These are phyloP conservation scores for Trichoderma endophyticum DNA, from an alignment of 2,329 filamentous ascomycete genomes.

Conservation along the genomic window DNA sequence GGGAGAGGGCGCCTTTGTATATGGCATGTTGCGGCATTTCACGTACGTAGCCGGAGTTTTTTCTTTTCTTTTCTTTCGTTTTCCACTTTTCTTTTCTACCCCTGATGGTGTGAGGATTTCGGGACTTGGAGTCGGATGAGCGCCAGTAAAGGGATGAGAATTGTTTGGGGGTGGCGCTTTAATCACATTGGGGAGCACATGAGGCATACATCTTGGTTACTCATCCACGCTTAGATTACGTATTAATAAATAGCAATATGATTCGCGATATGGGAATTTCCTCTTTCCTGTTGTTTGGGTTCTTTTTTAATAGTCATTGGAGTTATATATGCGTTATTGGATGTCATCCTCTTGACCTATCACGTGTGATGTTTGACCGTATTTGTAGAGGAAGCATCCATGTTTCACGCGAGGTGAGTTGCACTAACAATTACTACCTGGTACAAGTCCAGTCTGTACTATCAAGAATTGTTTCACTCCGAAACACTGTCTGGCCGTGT, in stretches of 20 bases:
- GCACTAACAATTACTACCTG: background rate
- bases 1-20: conserved; percentile 22
- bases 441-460: background rate
- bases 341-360: background rate
- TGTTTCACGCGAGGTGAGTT: background rate
- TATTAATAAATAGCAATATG: conserved; percentile 14
- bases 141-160: conserved; percentile 11
- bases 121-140: conserved; percentile 6
- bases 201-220: conserved; percentile 18
- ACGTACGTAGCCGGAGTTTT: conserved; percentile 19
- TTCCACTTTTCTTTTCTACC: background rate
- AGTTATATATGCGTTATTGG: background rate
- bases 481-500: background rate
- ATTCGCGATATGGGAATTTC: background rate
- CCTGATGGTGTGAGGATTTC: background rate
- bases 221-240: conserved; percentile 15
- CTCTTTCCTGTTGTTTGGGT: too few relatives aligned
- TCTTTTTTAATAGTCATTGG: background rate
- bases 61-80: background rate
- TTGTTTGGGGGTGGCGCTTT: conserved; percentile 4
- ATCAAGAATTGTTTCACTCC: background rate
- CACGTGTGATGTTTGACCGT: background rate
- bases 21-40: conserved; percentile 24
- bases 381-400: background rate
- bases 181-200: conserved; percentile 8